Conservation (phyloP, 352 stramenopile species). For the Blastocystis sp. region DNA sequence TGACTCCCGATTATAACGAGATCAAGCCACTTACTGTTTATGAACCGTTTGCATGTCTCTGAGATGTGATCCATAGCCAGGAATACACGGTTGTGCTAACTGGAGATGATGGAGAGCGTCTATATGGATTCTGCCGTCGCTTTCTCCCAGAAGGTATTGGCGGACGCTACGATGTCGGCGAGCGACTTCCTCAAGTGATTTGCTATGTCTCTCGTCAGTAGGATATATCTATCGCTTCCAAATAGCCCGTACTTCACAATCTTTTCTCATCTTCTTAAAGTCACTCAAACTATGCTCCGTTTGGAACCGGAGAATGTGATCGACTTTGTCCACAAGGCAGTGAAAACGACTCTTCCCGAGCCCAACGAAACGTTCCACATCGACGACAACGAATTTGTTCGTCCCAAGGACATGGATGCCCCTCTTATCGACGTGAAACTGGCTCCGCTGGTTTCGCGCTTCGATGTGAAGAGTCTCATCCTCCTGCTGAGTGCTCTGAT, state of each 20-base stretch:
- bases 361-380: slow-evolving; percentile 50
- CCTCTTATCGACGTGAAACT: slow-evolving; percentile 60
- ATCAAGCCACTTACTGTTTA: slow-evolving; percentile 60
- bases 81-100: slow-evolving; percentile 61
- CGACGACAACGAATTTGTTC: slow-evolving; percentile 40
- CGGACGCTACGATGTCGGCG: slow-evolving; percentile 48
- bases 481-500: slow-evolving; percentile 27
- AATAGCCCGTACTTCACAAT: slow-evolving; percentile 57
- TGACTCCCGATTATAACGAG: slow-evolving; percentile 56
- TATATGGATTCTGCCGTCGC: slow-evolving; percentile 57
- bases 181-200: slow-evolving; percentile 52
- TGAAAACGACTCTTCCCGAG: slow-evolving; percentile 25
- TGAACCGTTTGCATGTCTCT: neutral
- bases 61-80: slow-evolving; percentile 1
- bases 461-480: slow-evolving; percentile 58
- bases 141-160: slow-evolving; percentile 52
- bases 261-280: slow-evolving; percentile 59
- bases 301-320: slow-evolving; percentile 37
- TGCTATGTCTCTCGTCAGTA: slow-evolving; percentile 33
- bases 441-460: slow-evolving; percentile 51
- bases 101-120: slow-evolving; percentile 41
- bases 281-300: slow-evolving; percentile 52
- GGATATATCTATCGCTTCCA: neutral
- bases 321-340: slow-evolving; percentile 22
- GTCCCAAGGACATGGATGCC: slow-evolving; percentile 58